phyloP scores from a whole-genome alignment of 2,329 filamentous ascomycete species.

The Fusarium sp. region DNA sequence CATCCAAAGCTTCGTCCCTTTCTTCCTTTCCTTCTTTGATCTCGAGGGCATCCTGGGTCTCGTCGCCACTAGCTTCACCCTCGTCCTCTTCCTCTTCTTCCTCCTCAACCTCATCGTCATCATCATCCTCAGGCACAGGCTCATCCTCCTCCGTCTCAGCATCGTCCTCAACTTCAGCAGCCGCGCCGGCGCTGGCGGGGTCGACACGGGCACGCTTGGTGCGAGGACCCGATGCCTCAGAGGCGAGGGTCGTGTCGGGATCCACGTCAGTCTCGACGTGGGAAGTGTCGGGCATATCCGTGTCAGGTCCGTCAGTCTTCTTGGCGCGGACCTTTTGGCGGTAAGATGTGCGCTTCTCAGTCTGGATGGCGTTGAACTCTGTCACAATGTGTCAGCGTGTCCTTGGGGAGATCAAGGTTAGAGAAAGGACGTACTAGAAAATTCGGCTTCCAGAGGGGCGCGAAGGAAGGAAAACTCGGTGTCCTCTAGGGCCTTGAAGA shows the following conservation, averaged over 20 bases:
- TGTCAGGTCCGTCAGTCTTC: conserved; percentile 58
- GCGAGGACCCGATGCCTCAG: conserved; percentile 51
- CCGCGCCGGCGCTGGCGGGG: conserved; percentile 49
- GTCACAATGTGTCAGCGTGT: background rate
- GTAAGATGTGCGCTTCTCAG: conserved; percentile 80
- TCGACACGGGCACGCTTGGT: conserved; percentile 63
- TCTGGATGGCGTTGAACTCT: conserved; percentile 81
- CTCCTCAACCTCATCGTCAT: conserved; percentile 62
- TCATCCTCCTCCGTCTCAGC: conserved; percentile 56
- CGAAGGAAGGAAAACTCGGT: conserved; percentile 81
- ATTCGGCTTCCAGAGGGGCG: conserved; percentile 77
- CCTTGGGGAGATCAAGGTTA: background rate
- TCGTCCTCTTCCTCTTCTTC: conserved; percentile 58
- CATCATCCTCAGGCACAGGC: conserved; percentile 58
- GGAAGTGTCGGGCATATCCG: conserved; percentile 53
- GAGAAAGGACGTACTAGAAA: conserved; percentile 69
- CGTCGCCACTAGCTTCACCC: conserved; percentile 63
- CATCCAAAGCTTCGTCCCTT: conserved; percentile 72
- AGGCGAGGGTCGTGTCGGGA: conserved; percentile 48
- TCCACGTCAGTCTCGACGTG: conserved; percentile 46
- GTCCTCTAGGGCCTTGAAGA: conserved; percentile 81
- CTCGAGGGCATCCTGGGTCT: conserved; percentile 65
- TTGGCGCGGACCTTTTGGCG: conserved; percentile 76
- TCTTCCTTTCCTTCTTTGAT: conserved; percentile 61
- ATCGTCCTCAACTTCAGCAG: conserved; percentile 52